Base-by-base conservation (phyloP, 768 basidiomycete species). In the Panaeolus papilionaceus region DNA sequence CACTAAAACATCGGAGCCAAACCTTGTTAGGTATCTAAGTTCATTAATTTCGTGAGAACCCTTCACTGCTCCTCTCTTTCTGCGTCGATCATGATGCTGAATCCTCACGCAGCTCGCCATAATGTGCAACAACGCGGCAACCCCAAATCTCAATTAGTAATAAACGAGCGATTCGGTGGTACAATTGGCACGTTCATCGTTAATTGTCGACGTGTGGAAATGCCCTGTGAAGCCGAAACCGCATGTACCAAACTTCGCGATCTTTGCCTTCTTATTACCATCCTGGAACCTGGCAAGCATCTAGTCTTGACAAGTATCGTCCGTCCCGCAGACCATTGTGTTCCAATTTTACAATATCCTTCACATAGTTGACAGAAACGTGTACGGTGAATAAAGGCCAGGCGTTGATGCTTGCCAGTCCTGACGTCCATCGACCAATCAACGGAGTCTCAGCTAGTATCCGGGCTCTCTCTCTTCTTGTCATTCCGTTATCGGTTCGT, bases 21-120 rank as follows among this genome's bases (percentile, higher is more conserved):
- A 58, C 54, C 54, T 9, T 28, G 54, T 58, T 58, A 18, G 28
- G 28, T 58, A 12, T 58, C 20, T 58, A 28, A 12, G 7, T 9
- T 58, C 54, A 33, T 58, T 58, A 58, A 33, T 58, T 58, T 33
- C 28, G 54, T 58, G 54, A 58, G 54, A 58, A 58, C 54, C 26
- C 26, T 28, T 26, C 33, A 58, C 9, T 51, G 8, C 49, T n/a
- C 20, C 45, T 47, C 45, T 47, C 18, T 20, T 8, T 51, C 26
- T 51, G 7, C 9, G 26, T 26, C 49, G 49, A 51, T 58, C 28
- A 58, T 58, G 26, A 58, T 58, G 54, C 54, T 16, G 11, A 16
- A 44, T 4, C 12, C 28, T 12, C 12, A 33, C 33, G 3, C 12
- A 16, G 14, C 11, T 44, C 16, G 42, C 42, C 39, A 28, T 9